Conservation (phyloP, 169 alveolate species). For the Plasmodium inui region DNA sequence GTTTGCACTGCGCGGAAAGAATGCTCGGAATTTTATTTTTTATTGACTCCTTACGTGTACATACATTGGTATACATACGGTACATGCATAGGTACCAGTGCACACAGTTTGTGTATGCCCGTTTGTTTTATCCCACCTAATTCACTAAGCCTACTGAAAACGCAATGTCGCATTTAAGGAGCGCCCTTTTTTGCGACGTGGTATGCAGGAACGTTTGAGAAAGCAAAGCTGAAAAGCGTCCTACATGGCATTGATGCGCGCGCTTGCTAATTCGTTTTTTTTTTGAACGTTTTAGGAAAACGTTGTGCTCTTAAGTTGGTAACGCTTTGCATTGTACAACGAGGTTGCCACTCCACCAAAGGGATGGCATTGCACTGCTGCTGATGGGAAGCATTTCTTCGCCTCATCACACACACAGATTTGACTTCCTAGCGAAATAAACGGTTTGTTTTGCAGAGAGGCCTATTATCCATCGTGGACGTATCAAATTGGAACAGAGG, state of each 20-base stretch:
- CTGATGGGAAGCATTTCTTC: background rate
- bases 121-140: background rate
- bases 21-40: background rate
- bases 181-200: background rate
- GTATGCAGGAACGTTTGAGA: background rate
- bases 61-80: background rate
- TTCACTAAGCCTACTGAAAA: background rate
- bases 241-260: background rate
- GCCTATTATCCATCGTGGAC: background rate
- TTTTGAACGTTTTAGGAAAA: background rate
- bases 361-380: background rate
- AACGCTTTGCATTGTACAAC: background rate
- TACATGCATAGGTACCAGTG: background rate
- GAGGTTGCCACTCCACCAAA: background rate
- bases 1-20: background rate
- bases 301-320: background rate
- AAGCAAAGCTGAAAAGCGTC: background rate
- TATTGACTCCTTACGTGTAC: background rate
- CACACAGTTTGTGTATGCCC: background rate
- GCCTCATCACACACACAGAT: background rate
- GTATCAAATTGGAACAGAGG: background rate
- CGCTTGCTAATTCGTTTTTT: background rate
- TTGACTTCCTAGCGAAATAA: background rate
- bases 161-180: background rate
- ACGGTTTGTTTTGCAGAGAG: background rate